A percentile compares a stretch with the other conserved stretches of the same genome.
Conservation (phyloP, 2,329 filamentous ascomycete species). For the Corynespora cassiicola region DNA sequence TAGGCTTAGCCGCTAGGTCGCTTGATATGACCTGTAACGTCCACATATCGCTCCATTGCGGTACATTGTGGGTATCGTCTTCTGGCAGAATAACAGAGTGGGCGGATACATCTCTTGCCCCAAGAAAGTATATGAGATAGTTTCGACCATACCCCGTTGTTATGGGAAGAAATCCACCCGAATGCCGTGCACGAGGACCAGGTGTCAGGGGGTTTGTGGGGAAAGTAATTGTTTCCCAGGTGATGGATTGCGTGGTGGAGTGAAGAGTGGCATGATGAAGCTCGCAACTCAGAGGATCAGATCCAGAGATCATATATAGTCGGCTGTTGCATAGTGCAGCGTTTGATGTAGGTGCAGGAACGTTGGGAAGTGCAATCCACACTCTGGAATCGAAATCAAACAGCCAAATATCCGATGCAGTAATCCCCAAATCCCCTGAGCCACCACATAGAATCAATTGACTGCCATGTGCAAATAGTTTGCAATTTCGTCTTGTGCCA, state of each 20-base stretch:
- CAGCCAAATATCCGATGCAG: conserved; percentile 34
- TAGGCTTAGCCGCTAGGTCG: conserved; percentile 29
- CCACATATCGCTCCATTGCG: conserved; percentile 52
- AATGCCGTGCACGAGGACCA: conserved; percentile 48
- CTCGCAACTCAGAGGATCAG: conserved; percentile 37
- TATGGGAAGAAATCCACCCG: conserved; percentile 48
- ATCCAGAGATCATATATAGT: conserved; percentile 48
- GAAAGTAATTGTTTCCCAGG: conserved; percentile 50
- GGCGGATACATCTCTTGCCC: conserved; percentile 24
- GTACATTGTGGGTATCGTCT: conserved; percentile 11
- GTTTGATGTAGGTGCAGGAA: conserved; percentile 38
- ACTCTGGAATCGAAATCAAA: conserved; percentile 24
- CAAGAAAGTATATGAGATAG: conserved; percentile 53
- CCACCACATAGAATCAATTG: conserved; percentile 35
- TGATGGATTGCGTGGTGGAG: conserved; percentile 19
- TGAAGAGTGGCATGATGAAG: conserved; percentile 32
- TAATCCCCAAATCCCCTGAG: conserved; percentile 24
- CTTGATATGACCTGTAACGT: conserved; percentile 52
- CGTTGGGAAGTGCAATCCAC: conserved; percentile 33
- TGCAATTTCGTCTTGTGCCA: conserved; percentile 25
- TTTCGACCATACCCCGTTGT: conserved; percentile 53
- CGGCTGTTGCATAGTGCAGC: conserved; percentile 44
- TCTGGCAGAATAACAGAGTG: conserved; percentile 8
- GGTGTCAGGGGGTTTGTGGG: conserved; percentile 52
- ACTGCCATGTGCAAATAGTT: conserved; percentile 27